Percentiles rank a stretch among this genome's conserved stretches.
phyloP scores from a whole-genome alignment of 139 green algal genomes.

The Auxenochlorella protothecoides region DNA sequence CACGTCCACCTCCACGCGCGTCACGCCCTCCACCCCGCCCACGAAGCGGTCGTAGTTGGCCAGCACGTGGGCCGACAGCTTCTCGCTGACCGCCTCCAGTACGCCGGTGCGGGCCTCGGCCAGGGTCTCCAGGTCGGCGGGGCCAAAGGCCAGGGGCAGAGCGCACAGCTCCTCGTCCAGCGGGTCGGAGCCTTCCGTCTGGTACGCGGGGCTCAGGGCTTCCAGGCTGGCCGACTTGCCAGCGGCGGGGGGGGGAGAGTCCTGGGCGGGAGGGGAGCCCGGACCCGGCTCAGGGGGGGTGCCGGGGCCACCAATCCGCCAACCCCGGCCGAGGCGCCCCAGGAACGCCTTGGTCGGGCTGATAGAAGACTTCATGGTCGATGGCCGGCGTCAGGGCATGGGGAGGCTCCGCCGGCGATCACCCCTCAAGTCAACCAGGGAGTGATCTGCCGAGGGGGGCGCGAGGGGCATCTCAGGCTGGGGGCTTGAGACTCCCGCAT shows the following conservation, averaged over 20 bases:
- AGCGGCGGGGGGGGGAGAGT: not conserved
- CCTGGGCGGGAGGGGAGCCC: not conserved
- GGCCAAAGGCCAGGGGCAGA: constrained; percentile 26
- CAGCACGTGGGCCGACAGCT: constrained; percentile 32
- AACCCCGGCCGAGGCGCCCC: not conserved
- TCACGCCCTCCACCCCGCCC: constrained; percentile 27
- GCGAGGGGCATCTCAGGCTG: too few relatives aligned
- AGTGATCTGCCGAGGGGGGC: too few relatives aligned
- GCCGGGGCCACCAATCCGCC: not conserved
- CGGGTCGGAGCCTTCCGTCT: constrained; percentile 14
- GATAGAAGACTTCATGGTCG: too few relatives aligned
- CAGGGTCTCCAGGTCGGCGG: constrained; percentile 22
- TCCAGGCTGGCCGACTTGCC: not conserved
- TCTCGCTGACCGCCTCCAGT: constrained; percentile 39
- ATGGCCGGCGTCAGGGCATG: too few relatives aligned
- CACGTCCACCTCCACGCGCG: constrained; percentile 22
- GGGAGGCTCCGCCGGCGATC: too few relatives aligned
- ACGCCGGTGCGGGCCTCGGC: constrained; percentile 27
- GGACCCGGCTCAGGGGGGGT: too few relatives aligned
- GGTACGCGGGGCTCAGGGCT: not conserved
- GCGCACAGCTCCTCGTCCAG: constrained; percentile 24
- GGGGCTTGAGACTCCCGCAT: too few relatives aligned
- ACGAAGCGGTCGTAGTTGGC: constrained; percentile 37
- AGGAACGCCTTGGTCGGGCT: not conserved
- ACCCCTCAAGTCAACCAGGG: too few relatives aligned